Conservation (phyloP, 768 basidiomycete genomes). For the Boletus vermiculosoides region DNA sequence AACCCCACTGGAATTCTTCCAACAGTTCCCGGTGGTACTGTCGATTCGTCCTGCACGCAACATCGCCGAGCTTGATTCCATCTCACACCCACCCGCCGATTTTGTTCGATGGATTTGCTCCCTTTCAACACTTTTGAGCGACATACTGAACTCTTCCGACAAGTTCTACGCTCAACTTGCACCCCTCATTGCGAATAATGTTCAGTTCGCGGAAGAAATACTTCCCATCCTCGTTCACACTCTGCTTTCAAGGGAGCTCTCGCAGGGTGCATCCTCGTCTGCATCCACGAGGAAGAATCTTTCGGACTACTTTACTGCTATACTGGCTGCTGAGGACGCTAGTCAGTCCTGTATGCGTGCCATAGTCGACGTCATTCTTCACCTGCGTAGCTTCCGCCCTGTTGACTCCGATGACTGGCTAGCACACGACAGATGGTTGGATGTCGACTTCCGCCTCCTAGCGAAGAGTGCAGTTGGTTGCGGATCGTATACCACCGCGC, state of each 20-base stretch:
- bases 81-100: constrained; percentile 41
- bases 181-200: constrained; percentile 53
- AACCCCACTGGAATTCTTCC: constrained; percentile 49
- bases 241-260: constrained; percentile 43
- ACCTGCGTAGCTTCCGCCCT: constrained; percentile 69
- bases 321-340: constrained; percentile 26
- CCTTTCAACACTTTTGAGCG: constrained; percentile 56
- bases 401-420: constrained; percentile 37
- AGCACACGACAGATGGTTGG: constrained; percentile 80
- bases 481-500: constrained; percentile 84
- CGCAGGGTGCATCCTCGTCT: constrained; percentile 1
- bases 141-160: constrained; percentile 52
- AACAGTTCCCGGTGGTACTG: constrained; percentile 41
- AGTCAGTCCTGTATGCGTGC: constrained; percentile 49
- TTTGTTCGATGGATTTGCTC: constrained; percentile 64
- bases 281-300: constrained; percentile 20
- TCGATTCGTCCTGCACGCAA: constrained; percentile 31
- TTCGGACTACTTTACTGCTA: constrained; percentile 23
- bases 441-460: constrained; percentile 69
- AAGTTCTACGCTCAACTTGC: constrained; percentile 69
- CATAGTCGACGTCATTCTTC: constrained; percentile 74
- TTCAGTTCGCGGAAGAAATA: constrained; percentile 59
- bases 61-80: constrained; percentile 38
- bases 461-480: constrained; percentile 71
- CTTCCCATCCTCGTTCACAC: constrained; percentile 77